Conservation (phyloP, 2,329 filamentous ascomycete genomes). For the Diplocarpon mali region DNA sequence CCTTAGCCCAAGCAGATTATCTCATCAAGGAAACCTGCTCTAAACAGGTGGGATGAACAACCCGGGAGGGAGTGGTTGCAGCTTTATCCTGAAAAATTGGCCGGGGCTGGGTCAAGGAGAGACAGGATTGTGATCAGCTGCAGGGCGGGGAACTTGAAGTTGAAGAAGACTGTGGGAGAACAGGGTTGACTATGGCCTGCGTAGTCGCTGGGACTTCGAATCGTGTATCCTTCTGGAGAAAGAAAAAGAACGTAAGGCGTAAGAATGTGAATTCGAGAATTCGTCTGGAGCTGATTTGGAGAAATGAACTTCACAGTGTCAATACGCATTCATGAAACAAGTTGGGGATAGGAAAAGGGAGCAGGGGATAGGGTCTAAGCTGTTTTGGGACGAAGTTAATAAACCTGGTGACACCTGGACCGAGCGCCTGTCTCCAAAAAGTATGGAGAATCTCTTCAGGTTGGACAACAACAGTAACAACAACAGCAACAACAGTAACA, state of each 20-base stretch:
- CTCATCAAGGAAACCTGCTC: constrained; percentile 8
- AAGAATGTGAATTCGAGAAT: neutral
- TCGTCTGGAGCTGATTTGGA: neutral
- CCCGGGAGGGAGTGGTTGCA: constrained; percentile 10
- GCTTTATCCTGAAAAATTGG: constrained; percentile 8
- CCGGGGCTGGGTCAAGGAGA: constrained; percentile 6
- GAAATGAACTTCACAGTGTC: neutral
- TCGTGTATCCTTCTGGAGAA: neutral
- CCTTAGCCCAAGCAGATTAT: constrained; percentile 8
- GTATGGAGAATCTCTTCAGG: too few relatives aligned
- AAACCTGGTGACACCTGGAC: too few relatives aligned
- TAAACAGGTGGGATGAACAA: constrained; percentile 1
- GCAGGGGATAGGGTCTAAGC: too few relatives aligned
- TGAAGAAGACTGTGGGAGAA: neutral
- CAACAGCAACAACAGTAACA: too few relatives aligned
- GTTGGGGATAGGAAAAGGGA: neutral
- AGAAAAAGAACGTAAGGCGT: neutral
- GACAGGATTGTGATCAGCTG: neutral
- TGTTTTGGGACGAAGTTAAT: too few relatives aligned
- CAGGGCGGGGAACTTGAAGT: neutral
- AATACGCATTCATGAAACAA: constrained; percentile 3
- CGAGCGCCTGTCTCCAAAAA: too few relatives aligned
- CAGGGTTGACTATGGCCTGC: constrained; percentile 16
- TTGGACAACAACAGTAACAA: too few relatives aligned
- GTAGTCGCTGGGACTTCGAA: constrained; percentile 12